A percentile compares a stretch with the other conserved stretches of the same genome.
Evolutionary conservation across 1,284 basidiomycete genomes (phyloP).

Genomic region (Sanghuangporus weigelae): DNA sequence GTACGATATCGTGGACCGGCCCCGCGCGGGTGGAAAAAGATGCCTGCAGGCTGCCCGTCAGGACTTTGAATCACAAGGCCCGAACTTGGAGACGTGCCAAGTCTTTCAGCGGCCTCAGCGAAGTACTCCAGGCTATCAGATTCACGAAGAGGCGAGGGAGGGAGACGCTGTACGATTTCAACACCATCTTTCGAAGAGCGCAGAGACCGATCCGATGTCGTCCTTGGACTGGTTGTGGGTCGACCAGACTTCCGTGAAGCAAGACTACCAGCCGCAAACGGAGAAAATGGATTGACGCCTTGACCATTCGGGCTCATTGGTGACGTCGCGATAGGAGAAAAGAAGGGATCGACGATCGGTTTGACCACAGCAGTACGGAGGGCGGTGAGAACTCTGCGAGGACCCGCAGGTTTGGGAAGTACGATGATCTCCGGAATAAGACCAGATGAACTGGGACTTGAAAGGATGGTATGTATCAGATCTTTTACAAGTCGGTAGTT

Average conservation of each 20-base stretch:
- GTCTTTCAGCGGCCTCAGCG: slow-evolving; percentile 64
- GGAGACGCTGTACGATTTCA: slow-evolving; percentile 38
- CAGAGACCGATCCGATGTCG: slow-evolving; percentile 53
- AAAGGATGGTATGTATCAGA: slow-evolving; percentile 67
- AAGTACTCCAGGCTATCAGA: slow-evolving; percentile 87
- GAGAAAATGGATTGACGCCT: slow-evolving; percentile 34
- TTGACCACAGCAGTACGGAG: slow-evolving; percentile 82
- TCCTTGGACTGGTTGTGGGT: slow-evolving; percentile 45
- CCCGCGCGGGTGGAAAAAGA: slow-evolving; percentile 84
- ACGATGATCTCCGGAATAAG: slow-evolving; percentile 81
- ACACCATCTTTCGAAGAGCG: slow-evolving; percentile 45
- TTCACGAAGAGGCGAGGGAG: slow-evolving; percentile 68
- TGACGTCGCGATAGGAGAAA: slow-evolving; percentile 88
- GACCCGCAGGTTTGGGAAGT: slow-evolving; percentile 92
- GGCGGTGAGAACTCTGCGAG: slow-evolving; percentile 84
- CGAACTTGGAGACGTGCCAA: slow-evolving; percentile 74
- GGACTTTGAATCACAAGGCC: slow-evolving; percentile 91
- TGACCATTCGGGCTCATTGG: slow-evolving; percentile 60
- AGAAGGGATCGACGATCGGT: slow-evolving; percentile 84
- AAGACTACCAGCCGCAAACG: slow-evolving; percentile 34
- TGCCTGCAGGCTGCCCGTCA: slow-evolving; percentile 89
- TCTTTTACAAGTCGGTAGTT: slow-evolving; percentile 89
- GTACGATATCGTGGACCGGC: slow-evolving; percentile 27
- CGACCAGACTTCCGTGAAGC: slow-evolving; percentile 38
- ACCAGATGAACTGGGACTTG: slow-evolving; percentile 32